These are phyloP conservation scores for Musa troglodytarum DNA, from an alignment of 176 grass and related monocot genomes.

Conservation along the genomic window DNA sequence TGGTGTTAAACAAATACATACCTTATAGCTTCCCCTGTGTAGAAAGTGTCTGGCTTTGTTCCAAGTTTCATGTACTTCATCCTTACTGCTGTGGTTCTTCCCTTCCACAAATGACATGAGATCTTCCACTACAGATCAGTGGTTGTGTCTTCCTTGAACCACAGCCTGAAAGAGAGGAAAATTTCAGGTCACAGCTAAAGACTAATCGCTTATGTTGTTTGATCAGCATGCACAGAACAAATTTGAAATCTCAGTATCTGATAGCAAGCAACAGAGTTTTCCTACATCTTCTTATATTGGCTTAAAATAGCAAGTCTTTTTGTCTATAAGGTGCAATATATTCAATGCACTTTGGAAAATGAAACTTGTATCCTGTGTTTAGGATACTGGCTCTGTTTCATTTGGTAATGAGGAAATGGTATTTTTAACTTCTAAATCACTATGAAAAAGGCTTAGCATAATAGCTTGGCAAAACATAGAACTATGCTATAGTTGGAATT, in stretches of 20 bases:
- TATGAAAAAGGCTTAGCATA: too few species aligned
- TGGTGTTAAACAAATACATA: slow-evolving; percentile 22
- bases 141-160: neutral
- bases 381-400: neutral
- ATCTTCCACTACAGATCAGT: neutral
- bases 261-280: neutral
- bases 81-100: slow-evolving; percentile 12
- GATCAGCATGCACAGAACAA: neutral
- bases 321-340: neutral
- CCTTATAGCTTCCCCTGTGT: slow-evolving; percentile 77
- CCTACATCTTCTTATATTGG: neutral
- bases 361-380: neutral
- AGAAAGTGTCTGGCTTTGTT: slow-evolving; percentile 86
- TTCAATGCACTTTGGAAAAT: neutral
- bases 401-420: neutral
- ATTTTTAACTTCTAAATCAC: too few species aligned
- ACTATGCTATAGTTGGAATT: neutral
- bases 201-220: neutral
- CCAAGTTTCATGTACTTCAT: slow-evolving; percentile 99
- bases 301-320: neutral
- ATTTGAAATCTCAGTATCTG: neutral
- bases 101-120: slow-evolving; percentile 31
- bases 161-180: neutral
- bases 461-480: neutral
- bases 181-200: neutral